Base-by-base conservation (phyloP, 352 stramenopile genomes). In the Blastocystis sp. region DNA sequence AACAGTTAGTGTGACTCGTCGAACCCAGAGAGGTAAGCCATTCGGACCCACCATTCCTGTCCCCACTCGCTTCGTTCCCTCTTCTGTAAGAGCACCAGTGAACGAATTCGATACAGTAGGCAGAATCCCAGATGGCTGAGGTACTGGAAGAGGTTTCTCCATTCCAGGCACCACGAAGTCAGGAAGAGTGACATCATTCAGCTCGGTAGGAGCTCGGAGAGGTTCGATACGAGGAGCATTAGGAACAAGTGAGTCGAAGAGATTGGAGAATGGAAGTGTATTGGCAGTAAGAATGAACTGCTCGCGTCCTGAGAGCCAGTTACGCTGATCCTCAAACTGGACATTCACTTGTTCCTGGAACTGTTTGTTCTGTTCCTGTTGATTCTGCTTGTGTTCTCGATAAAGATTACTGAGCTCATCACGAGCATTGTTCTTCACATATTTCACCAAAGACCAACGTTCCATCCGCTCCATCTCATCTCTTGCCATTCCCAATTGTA, bases 301-400 rank as follows among this genome's bases (percentile, higher is more conserved):
- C 43, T 77, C 43, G 12, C 19, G n/a, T 52, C 37, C 32, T 35
- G 32, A 42, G 46, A 83, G 35, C 21, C 71, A 54, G 19, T 83
- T 54, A 49, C 49, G 39, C 49, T 83, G 71, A 21, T 83, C 71
- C 21, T 66, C 21, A 42, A 83, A 83, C 24, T 65, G 51, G 11
- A 51, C 16, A 56, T 83, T 83, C 4, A 66, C 71, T 29, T 83
- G 71, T 29, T 83, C 58, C 46, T 83, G 71, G 71, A 83, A 83
- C n/a, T 63, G 42, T 16, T n/a, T 27, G 46, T 83, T 83, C 49
- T 65, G 71, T 56, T 83, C 71, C 71, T 83, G 71, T 49, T 83
- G 71, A 32, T 83, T 83, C n/a, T 43, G 49, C 71, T 83, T 83
- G 42, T 83, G 56, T 14, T 66, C 42, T 24, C 71, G 71, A 37